These are phyloP conservation scores for Chlorella sp. DNA, from an alignment of 139 green algal species.

Conservation along the genomic window DNA sequence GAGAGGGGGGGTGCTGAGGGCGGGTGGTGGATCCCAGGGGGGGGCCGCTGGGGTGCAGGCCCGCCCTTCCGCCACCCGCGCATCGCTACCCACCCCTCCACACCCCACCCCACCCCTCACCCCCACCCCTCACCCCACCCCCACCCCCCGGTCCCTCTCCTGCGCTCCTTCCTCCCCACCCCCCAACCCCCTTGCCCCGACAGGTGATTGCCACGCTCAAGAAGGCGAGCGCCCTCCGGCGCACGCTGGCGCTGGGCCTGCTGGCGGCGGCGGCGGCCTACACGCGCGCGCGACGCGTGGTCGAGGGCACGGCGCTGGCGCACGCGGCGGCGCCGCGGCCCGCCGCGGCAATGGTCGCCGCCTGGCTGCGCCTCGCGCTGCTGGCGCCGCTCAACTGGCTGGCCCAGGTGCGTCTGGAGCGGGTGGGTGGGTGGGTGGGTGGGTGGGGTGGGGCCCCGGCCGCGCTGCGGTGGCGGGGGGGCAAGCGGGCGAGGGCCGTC, in stretches of 20 bases:
- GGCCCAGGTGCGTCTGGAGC: conserved; percentile 5
- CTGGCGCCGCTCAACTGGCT: conserved; percentile 70
- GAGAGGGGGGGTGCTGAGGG: not conserved
- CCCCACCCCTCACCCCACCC: not conserved
- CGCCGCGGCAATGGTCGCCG: conserved; percentile 40
- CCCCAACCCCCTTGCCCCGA: not conserved
- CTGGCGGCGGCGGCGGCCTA: conserved; percentile 58
- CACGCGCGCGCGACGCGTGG: conserved; percentile 51
- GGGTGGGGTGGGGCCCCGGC: not conserved
- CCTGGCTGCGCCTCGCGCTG: conserved; percentile 52
- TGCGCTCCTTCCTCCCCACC: not conserved
- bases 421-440: not conserved
- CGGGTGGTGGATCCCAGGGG: not conserved
- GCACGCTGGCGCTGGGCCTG: conserved; percentile 53
- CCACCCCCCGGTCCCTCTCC: not conserved
- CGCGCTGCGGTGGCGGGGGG: too few relatives aligned
- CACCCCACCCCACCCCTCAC: not conserved
- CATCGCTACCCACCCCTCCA: too few relatives aligned
- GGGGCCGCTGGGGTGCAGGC: not conserved
- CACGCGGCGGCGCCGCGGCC: conserved; percentile 43
- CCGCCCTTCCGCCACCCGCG: not conserved
- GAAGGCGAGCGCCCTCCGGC: conserved; percentile 40
- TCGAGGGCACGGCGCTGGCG: conserved; percentile 56
- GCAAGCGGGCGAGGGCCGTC: too few relatives aligned
- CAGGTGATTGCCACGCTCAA: conserved; percentile 71